These are phyloP conservation scores for Leccinum obscurum DNA, from an alignment of 768 basidiomycete genomes.

Conservation along the genomic window DNA sequence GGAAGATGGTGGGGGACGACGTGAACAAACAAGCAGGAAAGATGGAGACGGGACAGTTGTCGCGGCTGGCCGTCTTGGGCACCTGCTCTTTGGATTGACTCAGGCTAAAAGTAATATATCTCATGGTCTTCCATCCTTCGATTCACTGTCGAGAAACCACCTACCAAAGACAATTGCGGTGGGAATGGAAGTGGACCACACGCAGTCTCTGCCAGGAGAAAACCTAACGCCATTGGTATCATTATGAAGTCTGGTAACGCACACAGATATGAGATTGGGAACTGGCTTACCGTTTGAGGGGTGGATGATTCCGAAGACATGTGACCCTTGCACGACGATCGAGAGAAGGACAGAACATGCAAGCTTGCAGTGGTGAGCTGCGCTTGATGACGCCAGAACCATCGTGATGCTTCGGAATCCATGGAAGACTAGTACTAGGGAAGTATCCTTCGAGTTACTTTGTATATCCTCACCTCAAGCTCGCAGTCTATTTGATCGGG, in stretches of 20 bases:
- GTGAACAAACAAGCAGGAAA: too few species aligned
- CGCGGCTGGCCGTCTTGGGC: too few species aligned
- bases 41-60: too few species aligned
- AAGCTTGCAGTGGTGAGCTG: not conserved
- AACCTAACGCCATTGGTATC: not conserved
- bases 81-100: not conserved
- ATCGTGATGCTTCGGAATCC: slow-evolving; percentile 5
- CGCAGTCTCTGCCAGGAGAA: slow-evolving; percentile 2
- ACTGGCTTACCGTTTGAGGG: not conserved
- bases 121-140: slow-evolving; percentile 2
- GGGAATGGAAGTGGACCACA: slow-evolving; percentile 11
- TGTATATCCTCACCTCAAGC: slow-evolving; percentile 26
- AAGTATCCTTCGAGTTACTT: slow-evolving; percentile 30
- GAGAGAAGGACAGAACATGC: not conserved
- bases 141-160: slow-evolving; percentile 8
- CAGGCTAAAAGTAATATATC: not conserved
- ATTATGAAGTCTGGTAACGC: not conserved
- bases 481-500: slow-evolving; percentile 35
- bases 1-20: too few species aligned
- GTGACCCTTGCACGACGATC: not conserved
- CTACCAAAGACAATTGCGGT: slow-evolving; percentile 9
- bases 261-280: slow-evolving; percentile 1
- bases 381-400: slow-evolving; percentile 16
- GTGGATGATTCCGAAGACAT: not conserved
- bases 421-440: slow-evolving; percentile 2